Conservation (phyloP, 2,329 filamentous ascomycete genomes). For the Bipolaris oryzae region DNA sequence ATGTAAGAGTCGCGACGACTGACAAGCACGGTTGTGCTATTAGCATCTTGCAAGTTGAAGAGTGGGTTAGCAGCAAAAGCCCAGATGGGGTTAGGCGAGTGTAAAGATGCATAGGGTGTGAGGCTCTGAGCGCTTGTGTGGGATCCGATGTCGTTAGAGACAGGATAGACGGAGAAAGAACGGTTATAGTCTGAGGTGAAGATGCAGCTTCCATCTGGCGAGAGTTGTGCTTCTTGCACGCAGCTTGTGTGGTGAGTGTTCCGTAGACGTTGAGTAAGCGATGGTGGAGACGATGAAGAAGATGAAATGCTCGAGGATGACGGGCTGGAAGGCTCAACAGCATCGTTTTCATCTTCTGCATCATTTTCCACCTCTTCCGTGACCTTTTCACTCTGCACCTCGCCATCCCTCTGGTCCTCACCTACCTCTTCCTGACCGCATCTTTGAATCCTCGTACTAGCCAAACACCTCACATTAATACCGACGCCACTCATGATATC, state of each 20-base stretch:
- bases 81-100: constrained; percentile 58
- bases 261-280: not conserved
- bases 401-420: not conserved
- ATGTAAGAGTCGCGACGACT: constrained; percentile 63
- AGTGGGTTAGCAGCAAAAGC: constrained; percentile 61
- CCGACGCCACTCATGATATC: constrained; percentile 21
- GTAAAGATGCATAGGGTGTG: constrained; percentile 54
- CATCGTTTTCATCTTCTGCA: not conserved
- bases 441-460: constrained; percentile 23
- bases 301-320: not conserved
- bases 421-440: constrained; percentile 6
- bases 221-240: constrained; percentile 40
- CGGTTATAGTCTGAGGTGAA: constrained; percentile 61
- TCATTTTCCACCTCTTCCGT: not conserved
- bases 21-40: constrained; percentile 58
- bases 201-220: constrained; percentile 62
- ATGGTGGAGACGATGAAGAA: constrained; percentile 6
- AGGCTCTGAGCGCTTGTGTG: constrained; percentile 36
- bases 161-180: constrained; percentile 58
- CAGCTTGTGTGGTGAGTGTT: constrained; percentile 26
- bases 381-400: no score
- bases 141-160: constrained; percentile 20
- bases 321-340: not conserved
- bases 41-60: constrained; percentile 59
- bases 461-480: constrained; percentile 29